Evolutionary conservation across 495 filamentous ascomycete species (phyloP).

Genomic region (Penicillium waksmanii): DNA sequence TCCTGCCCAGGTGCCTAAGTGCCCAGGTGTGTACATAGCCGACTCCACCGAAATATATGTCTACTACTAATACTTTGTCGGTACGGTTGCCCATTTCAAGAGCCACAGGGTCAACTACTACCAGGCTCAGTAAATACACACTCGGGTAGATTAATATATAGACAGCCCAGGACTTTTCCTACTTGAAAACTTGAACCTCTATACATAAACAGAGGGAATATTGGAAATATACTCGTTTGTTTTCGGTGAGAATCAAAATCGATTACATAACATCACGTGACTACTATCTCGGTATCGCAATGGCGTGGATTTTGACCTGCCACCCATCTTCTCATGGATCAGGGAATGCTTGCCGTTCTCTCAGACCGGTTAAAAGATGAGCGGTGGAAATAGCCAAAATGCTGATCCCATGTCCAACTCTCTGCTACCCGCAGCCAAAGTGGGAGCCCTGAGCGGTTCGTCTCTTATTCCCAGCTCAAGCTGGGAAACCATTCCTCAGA

Average conservation of each 20-base stretch:
- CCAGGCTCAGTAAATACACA: too few relatives aligned
- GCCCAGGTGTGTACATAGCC: too few relatives aligned
- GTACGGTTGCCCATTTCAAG: background rate
- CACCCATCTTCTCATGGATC: slow-evolving; percentile 5
- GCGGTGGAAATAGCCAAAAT: slow-evolving; percentile 22
- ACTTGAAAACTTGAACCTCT: too few relatives aligned
- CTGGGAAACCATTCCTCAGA: background rate
- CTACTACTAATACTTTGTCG: background rate
- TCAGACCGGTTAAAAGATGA: slow-evolving; percentile 36
- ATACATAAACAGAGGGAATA: too few relatives aligned
- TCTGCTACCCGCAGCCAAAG: slow-evolving; percentile 49
- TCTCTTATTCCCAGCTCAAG: slow-evolving; percentile 17
- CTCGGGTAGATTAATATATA: too few relatives aligned
- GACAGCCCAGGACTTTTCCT: too few relatives aligned
- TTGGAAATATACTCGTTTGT: too few relatives aligned
- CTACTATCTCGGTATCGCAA: slow-evolving; percentile 4
- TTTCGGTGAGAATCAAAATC: background rate
- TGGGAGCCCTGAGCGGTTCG: slow-evolving; percentile 57
- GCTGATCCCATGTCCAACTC: slow-evolving; percentile 22
- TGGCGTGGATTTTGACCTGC: background rate
- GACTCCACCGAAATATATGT: too few relatives aligned
- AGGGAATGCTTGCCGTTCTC: slow-evolving; percentile 17
- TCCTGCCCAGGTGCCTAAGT: too few relatives aligned
- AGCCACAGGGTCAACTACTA: too few relatives aligned
- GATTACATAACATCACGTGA: slow-evolving; percentile 17